A percentile compares a stretch with the other conserved stretches of the same genome.
These are phyloP conservation scores for Ensete glaucum DNA, from an alignment of 176 grass and related monocot genomes.

Conservation along the genomic window DNA sequence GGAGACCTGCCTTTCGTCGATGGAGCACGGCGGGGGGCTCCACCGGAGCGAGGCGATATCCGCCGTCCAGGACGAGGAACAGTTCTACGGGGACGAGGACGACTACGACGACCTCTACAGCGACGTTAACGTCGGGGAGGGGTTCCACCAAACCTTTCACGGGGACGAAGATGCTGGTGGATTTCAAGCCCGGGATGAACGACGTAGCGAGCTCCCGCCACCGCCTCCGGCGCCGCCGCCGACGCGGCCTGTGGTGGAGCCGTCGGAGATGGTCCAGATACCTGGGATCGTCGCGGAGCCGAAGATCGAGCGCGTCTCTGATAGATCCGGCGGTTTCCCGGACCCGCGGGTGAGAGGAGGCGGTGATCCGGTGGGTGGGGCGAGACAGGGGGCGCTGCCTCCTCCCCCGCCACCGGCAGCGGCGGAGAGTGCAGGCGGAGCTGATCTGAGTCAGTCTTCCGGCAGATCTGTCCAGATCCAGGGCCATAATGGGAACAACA, in stretches of 20 bases:
- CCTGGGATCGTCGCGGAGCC: conserved; percentile 25
- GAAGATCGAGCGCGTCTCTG: conserved; percentile 29
- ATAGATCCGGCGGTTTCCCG: conserved; percentile 14
- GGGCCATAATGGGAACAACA: conserved; percentile 3
- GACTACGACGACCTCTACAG: conserved; percentile 64
- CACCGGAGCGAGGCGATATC: conserved; percentile 42
- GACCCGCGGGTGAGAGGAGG: conserved; percentile 1
- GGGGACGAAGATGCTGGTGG: not conserved
- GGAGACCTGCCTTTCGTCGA: not conserved
- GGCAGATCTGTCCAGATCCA: conserved; percentile 40
- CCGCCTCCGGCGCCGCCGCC: not conserved
- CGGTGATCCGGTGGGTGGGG: not conserved
- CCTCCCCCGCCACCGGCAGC: not conserved
- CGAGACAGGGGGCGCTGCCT: conserved; percentile 17
- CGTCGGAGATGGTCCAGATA: conserved; percentile 46
- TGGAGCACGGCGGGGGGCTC: conserved; percentile 33
- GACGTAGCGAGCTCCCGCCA: conserved; percentile 21
- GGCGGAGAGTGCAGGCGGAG: conserved; percentile 2
- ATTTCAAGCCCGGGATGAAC: conserved; percentile 10
- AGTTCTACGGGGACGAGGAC: conserved; percentile 85
- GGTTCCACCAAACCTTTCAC: conserved; percentile 18
- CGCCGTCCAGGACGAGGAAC: conserved; percentile 23
- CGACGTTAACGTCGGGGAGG: conserved; percentile 15
- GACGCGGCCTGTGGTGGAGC: conserved; percentile 14
- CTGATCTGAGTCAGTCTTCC: not conserved